Conservation (phyloP, 805 yeast genomes). For the Zygotorulaspora sp. region DNA sequence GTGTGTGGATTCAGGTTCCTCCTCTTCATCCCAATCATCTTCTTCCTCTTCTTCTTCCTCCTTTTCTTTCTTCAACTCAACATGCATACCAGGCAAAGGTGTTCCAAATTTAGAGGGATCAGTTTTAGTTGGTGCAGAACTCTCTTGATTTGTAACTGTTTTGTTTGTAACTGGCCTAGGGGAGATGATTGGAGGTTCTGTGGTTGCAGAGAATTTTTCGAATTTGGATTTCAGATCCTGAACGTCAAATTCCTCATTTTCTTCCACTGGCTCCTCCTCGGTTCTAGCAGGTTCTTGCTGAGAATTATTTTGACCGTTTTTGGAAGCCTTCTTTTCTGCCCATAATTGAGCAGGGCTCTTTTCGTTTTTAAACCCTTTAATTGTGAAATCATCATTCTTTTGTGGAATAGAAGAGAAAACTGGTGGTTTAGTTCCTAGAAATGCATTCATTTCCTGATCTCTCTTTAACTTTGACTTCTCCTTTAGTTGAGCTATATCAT, state of each 20-base stretch:
- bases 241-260: conserved; percentile 30
- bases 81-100: conserved; percentile 35
- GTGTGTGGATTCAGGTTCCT: too few species aligned
- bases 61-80: conserved; percentile 19
- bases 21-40: conserved; percentile 27
- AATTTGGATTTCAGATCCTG: conserved; percentile 38
- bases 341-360: conserved; percentile 92
- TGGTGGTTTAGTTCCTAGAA: conserved; percentile 37
- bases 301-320: conserved; percentile 19
- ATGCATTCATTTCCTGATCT: conserved; percentile 35
- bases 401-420: conserved; percentile 12
- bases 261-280: conserved; percentile 26
- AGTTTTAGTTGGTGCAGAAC: conserved; percentile 14
- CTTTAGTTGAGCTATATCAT: conserved; percentile 37
- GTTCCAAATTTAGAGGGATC: conserved; percentile 27
- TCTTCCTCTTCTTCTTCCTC: conserved; percentile 24
- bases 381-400: conserved; percentile 38
- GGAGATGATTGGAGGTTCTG: conserved; percentile 25
- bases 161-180: conserved; percentile 22
- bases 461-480: conserved; percentile 35
- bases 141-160: conserved; percentile 21
- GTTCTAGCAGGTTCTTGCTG: neutral
- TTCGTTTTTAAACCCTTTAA: conserved; percentile 65
- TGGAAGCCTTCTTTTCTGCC: conserved; percentile 70
- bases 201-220: conserved; percentile 26